A percentile compares a stretch with the other conserved stretches of the same genome.
These are phyloP conservation scores for Claviceps citrina DNA, from an alignment of 2,329 filamentous ascomycete species.

Conservation along the genomic window DNA sequence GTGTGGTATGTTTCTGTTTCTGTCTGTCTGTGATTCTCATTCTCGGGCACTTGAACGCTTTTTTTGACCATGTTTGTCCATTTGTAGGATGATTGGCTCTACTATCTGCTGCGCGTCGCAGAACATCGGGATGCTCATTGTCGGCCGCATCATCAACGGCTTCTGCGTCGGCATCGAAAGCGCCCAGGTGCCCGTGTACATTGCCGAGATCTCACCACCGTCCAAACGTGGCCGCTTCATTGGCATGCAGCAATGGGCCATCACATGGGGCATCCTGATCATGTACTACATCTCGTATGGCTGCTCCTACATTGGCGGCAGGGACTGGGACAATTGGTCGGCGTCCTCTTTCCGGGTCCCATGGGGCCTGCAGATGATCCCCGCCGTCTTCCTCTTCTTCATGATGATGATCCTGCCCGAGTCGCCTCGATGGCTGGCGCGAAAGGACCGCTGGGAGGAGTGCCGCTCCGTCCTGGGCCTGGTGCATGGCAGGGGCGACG, in stretches of 20 bases:
- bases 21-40: too few relatives aligned
- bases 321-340: conserved; percentile 20
- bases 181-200: conserved; percentile 55
- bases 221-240: conserved; percentile 49
- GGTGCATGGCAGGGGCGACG: conserved; percentile 52
- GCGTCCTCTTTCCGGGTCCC: conserved; percentile 46
- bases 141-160: conserved; percentile 48
- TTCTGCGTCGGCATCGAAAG: conserved; percentile 50
- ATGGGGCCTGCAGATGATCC: conserved; percentile 51
- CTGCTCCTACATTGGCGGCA: conserved; percentile 39
- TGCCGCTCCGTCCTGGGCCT: conserved; percentile 36
- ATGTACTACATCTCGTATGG: conserved; percentile 57
- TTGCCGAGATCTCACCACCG: conserved; percentile 45
- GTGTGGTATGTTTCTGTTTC: conserved; percentile 28
- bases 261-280: conserved; percentile 50
- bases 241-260: conserved; percentile 58
- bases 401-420: conserved; percentile 46
- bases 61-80: too few relatives aligned
- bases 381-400: conserved; percentile 41
- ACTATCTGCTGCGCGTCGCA: conserved; percentile 29
- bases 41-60: too few relatives aligned
- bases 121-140: conserved; percentile 35
- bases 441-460: conserved; percentile 45
- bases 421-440: conserved; percentile 49
- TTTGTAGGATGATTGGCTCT: conserved; percentile 35